Conservation (phyloP, 169 alveolate genomes). For the Plasmodium inui region DNA sequence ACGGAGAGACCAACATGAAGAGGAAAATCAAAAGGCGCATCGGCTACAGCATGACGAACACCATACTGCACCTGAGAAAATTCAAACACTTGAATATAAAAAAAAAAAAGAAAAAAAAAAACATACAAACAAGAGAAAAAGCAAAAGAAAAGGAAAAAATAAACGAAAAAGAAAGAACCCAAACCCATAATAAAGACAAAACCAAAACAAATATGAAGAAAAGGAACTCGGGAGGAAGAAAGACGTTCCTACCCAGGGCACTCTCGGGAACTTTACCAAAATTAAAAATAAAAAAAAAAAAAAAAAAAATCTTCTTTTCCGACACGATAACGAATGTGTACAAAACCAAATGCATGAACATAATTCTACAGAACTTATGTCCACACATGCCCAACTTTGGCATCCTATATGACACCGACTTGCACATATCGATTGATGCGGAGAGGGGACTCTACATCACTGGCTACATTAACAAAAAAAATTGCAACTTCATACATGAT, state of each 20-base stretch:
- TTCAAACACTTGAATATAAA: conserved; percentile 5
- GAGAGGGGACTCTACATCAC: conserved; percentile 82
- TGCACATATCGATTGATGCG: conserved; percentile 86
- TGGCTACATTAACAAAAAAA: conserved; percentile 80
- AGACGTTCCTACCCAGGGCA: conserved; percentile 36
- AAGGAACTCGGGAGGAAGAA: not conserved
- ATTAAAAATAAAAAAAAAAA: conserved; percentile 48
- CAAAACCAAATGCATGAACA: conserved; percentile 77
- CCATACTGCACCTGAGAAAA: conserved; percentile 16
- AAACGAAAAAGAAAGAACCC: not conserved
- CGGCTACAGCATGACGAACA: conserved; percentile 38
- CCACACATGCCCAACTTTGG: conserved; percentile 89
- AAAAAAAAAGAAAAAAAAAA: conserved; percentile 21
- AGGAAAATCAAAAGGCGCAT: conserved; percentile 20
- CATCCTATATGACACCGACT: conserved; percentile 81
- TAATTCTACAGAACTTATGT: conserved; percentile 80
- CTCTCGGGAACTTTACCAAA: conserved; percentile 65
- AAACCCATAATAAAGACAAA: conserved; percentile 33
- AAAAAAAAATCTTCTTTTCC: conserved; percentile 33
- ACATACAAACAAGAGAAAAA: not conserved
- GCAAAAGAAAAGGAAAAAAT: conserved; percentile 1
- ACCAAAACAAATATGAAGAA: conserved; percentile 18
- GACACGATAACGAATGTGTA: conserved; percentile 68
- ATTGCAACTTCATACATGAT: conserved; percentile 42
- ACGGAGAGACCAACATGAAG: not conserved